Evolutionary conservation across 176 grass and related monocot species (phyloP), one percentile per base, ranked within the genome.

Genomic region (Cenchrus fungigraminus): DNA sequence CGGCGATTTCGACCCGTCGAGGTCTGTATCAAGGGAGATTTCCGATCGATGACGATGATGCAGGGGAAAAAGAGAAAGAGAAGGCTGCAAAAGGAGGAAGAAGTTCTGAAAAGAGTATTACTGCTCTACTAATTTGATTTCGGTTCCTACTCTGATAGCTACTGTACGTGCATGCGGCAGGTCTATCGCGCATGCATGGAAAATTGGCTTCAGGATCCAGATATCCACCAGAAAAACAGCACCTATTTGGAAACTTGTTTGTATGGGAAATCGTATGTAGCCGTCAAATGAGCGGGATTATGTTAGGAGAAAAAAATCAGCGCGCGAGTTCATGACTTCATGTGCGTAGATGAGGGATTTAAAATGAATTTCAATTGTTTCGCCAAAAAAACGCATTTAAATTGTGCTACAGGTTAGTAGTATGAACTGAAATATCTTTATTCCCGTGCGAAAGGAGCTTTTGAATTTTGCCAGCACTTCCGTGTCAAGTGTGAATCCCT

Each of bases 401-500:
- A 29, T 53, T 55, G 3, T 3, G 9, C 52, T 20, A 7, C 4
- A 1, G 4, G 16, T 4, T n/a, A 76, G 8, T 19, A 12, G 17
- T 43, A n/a, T 60, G 55, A 60, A 76, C 32, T 1, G 31, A 42
- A 13, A n/a, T 76, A 3, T n/a, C 31, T 12, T 57, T 40, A 0
- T 71, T 45, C 8, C 8, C 1, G 3, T 74, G 19, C 61, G 65
- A 74, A 52, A n/a, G 69, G 19, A 9, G 14, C 2, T 76, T 77
- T 67, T 32, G 11, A 59, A 55, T 53, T 78, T 45, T 69, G 15
- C 15, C n/a, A 42, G 51, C 34, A 2, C 34, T 71, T 67, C 20
- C 2, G n/a, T 64, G 78, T 77, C 63, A 71, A 68, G 61, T 82
- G 71, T 82, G 85, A 76, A 82, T 22, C 52, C 74, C 34, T 82